phyloP scores from a whole-genome alignment of 148 eudicot species.

The Camellia lanceoleosa region DNA sequence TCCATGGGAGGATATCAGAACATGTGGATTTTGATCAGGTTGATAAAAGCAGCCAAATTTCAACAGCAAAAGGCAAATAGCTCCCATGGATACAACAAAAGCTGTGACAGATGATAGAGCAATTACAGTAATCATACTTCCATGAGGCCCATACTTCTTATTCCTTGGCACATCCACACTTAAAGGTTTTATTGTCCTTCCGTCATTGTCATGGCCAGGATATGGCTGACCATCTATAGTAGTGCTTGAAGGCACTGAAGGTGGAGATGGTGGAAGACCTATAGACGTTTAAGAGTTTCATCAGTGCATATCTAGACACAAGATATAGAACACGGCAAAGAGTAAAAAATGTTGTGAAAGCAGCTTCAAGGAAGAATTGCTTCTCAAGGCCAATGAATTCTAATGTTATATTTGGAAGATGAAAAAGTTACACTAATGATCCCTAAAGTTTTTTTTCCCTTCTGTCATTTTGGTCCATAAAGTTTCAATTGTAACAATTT shows the following conservation, averaged over 20 bases:
- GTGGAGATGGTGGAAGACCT: slow-evolving; percentile 97
- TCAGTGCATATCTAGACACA: background rate
- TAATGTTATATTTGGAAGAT: background rate
- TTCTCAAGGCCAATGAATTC: background rate
- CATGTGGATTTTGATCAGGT: slow-evolving; percentile 26
- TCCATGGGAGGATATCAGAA: slow-evolving; percentile 36
- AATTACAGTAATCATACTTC: slow-evolving; percentile 45
- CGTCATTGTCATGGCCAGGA: slow-evolving; percentile 43
- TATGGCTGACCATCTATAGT: slow-evolving; percentile 42
- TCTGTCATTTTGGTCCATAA: too few relatives aligned
- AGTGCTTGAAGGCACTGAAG: slow-evolving; percentile 46
- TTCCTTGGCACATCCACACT: slow-evolving; percentile 62
- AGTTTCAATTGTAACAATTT: too few relatives aligned
- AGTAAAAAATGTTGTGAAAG: background rate
- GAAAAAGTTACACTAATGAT: too few relatives aligned
- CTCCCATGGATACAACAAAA: slow-evolving; percentile 47
- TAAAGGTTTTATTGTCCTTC: slow-evolving; percentile 56
- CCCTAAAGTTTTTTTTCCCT: too few relatives aligned
- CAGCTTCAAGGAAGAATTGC: slow-evolving; percentile 2
- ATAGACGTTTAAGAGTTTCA: slow-evolving; percentile 17
- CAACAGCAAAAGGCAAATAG: slow-evolving; percentile 48
- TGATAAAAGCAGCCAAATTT: slow-evolving; percentile 35
- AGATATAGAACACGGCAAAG: background rate
- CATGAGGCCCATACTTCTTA: slow-evolving; percentile 32
- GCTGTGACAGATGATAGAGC: slow-evolving; percentile 66